Evolutionary conservation across 768 basidiomycete species (phyloP).

Genomic region (Coprinopsis marcescibilis): DNA sequence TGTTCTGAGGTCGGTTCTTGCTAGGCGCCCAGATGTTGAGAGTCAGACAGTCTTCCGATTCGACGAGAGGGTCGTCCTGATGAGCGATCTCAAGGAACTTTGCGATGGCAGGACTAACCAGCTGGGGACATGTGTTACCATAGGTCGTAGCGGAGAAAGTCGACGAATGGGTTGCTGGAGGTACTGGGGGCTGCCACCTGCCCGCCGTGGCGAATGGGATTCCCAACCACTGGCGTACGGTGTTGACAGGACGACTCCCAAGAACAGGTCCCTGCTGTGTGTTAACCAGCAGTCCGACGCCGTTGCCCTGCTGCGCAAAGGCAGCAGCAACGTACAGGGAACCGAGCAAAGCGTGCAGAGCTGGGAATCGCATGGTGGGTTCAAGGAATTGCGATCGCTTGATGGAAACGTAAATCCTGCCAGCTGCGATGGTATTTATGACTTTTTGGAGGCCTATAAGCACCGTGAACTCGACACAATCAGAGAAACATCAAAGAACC

Average conservation of each 20-base stretch:
- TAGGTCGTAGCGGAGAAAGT: conserved; percentile 23
- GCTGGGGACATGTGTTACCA: conserved; percentile 26
- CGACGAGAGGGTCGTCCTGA: conserved; percentile 22
- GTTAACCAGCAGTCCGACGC: conserved; percentile 12
- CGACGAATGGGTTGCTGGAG: conserved; percentile 16
- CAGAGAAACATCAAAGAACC: too few relatives aligned
- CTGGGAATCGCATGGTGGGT: too few relatives aligned
- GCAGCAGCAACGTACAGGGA: too few relatives aligned
- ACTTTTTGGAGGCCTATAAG: too few relatives aligned
- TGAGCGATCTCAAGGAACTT: conserved; percentile 24
- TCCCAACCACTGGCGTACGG: conserved; percentile 30
- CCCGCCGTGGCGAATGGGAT: conserved; percentile 28
- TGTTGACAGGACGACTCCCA: conserved; percentile 21
- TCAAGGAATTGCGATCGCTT: too few relatives aligned
- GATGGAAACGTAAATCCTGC: too few relatives aligned
- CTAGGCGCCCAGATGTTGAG: conserved; percentile 36
- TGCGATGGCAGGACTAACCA: conserved; percentile 14
- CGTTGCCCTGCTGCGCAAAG: not conserved
- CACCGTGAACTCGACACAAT: too few relatives aligned
- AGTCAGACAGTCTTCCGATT: conserved; percentile 31
- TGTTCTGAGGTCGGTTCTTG: conserved; percentile 23
- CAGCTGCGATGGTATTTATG: too few relatives aligned
- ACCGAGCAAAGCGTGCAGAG: too few relatives aligned
- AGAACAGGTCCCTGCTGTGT: conserved; percentile 27
- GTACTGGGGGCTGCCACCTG: conserved; percentile 27